Evolutionary conservation across 169 alveolate species (phyloP).

Genomic region (Cryptosporidium parvum): DNA sequence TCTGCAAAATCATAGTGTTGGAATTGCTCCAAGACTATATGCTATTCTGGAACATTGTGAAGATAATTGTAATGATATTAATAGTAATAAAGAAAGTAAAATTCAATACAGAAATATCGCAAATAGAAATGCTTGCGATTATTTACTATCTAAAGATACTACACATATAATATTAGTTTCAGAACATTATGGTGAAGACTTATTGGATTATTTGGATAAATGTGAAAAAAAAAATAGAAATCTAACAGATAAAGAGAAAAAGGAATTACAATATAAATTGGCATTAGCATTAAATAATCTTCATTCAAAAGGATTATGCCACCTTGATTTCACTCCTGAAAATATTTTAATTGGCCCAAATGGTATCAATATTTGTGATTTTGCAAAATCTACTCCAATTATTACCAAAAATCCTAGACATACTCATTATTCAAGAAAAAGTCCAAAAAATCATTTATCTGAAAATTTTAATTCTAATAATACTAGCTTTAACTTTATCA

Average conservation of each 20-base stretch:
- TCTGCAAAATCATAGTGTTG: slow-evolving; percentile 70
- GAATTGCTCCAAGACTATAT: slow-evolving; percentile 81
- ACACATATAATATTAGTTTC: slow-evolving; percentile 81
- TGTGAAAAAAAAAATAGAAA: slow-evolving; percentile 77
- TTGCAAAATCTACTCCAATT: slow-evolving; percentile 85
- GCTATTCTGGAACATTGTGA: slow-evolving; percentile 81
- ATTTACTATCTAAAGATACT: slow-evolving; percentile 73
- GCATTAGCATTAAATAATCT: slow-evolving; percentile 77
- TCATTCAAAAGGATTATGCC: slow-evolving; percentile 85
- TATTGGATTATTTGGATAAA: slow-evolving; percentile 79
- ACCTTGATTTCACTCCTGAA: slow-evolving; percentile 86
- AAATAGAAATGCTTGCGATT: slow-evolving; percentile 64
- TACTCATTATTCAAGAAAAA: slow-evolving; percentile 74
- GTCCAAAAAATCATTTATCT: neutral
- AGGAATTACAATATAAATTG: slow-evolving; percentile 79
- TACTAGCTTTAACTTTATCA: slow-evolving; percentile 18
- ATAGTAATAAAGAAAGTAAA: slow-evolving; percentile 1
- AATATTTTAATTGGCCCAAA: slow-evolving; percentile 82
- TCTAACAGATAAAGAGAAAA: slow-evolving; percentile 80
- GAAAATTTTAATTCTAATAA: slow-evolving; percentile 32
- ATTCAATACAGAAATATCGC: slow-evolving; percentile 20
- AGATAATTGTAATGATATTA: neutral
- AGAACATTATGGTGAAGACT: slow-evolving; percentile 80
- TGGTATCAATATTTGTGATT: slow-evolving; percentile 83
- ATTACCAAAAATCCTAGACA: slow-evolving; percentile 80